Evolutionary conservation across 1,284 basidiomycete species (phyloP), one percentile per base, ranked within the genome.

Genomic region (Takashimella koratensis): DNA sequence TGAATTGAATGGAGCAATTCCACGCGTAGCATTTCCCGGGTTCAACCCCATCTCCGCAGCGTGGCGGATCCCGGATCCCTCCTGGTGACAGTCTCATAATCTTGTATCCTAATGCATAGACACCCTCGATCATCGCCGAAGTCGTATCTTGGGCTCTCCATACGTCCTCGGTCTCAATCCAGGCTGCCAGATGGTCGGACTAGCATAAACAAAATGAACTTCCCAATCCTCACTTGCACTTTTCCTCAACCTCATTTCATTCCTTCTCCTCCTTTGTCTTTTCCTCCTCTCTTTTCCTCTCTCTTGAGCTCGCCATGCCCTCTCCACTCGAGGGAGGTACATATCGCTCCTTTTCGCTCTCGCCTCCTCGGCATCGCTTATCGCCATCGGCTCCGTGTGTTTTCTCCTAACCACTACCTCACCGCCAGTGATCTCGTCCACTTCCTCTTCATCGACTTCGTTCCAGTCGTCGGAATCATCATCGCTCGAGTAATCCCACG

Each of bases 91-190:
- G n/a, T n/a, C n/a, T n/a, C n/a, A n/a, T n/a, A n/a, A n/a, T n/a
- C n/a, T n/a, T n/a, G n/a, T n/a, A n/a, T n/a, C n/a, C n/a, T n/a
- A n/a, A n/a, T n/a, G n/a, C n/a, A n/a, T n/a, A n/a, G n/a, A n/a
- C n/a, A n/a, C n/a, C n/a, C n/a, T n/a, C n/a, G 25, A 51, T 52
- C 41, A 61, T 39, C 63, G 26, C 51, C 57, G 60, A 11, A 55
- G 26, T 52, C 62, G 60, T 11, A 58, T 53, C 23, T 57, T 59
- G 4, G 68, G 66, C 53, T 71, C 68, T 10, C 68, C 68, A 58
- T 71, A 71, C 0, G 64, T 65, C 47, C 67, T 62, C 1, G 68
- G 67, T 50, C 67, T 59, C 12, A 63, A 63, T 13, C 67, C 66
- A 5, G 61, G 54, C 43, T 63, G 59, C 68, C 68, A 71, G 10